A percentile compares a stretch with the other conserved stretches of the same genome.
phyloP scores from a whole-genome alignment of 441 rosid genomes.

The Gossypium schwendimanii region DNA sequence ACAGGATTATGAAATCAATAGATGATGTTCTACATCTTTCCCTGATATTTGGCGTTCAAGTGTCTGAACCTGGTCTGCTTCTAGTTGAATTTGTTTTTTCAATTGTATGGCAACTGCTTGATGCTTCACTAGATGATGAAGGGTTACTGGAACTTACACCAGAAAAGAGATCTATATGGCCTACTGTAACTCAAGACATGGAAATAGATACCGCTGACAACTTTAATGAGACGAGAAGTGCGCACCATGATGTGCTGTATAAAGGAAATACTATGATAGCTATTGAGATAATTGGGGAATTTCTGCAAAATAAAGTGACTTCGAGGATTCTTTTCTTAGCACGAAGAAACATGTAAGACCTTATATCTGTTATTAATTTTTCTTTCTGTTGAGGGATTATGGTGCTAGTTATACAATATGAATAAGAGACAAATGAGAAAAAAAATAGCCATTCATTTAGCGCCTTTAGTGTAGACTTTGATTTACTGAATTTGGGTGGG shows the following conservation, averaged over 20 bases:
- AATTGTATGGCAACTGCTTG: conserved; percentile 74
- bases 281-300: conserved; percentile 66
- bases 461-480: not conserved
- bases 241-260: conserved; percentile 40
- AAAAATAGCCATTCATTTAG: not conserved
- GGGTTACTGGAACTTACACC: conserved; percentile 64
- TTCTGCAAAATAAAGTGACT: conserved; percentile 63
- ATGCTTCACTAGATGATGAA: conserved; percentile 90
- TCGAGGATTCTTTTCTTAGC: conserved; percentile 77
- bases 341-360: conserved; percentile 63
- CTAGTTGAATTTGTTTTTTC: conserved; percentile 74
- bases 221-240: conserved; percentile 44
- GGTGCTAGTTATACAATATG: conserved; percentile 1
- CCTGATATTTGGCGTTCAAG: conserved; percentile 52
- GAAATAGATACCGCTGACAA: conserved; percentile 49
- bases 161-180: conserved; percentile 62
- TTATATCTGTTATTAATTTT: conserved; percentile 4
- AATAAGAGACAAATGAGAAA: not conserved
- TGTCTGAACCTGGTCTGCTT: conserved; percentile 59
- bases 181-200: conserved; percentile 43
- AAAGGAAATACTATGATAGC: conserved; percentile 68
- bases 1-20: conserved; percentile 76
- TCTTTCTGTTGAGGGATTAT: conserved; percentile 6
- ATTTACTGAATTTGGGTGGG: not conserved
- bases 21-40: conserved; percentile 81